Evolutionary conservation across 768 basidiomycete genomes (phyloP), one percentile per base, ranked within the genome.

Genomic region (Podaxis carcinomalis): DNA sequence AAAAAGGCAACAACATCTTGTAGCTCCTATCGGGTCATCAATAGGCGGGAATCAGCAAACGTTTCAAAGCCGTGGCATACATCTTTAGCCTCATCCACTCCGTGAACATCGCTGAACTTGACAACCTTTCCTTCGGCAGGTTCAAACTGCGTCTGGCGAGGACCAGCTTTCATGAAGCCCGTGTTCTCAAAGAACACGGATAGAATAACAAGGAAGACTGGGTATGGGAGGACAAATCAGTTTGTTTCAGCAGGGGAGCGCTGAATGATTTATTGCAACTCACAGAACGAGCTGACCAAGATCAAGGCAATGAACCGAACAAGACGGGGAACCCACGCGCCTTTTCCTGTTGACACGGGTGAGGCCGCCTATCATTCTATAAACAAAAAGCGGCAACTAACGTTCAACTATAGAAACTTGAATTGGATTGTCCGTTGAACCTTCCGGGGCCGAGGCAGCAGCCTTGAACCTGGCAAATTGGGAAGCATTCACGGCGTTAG

Each of bases 31-130:
- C 51, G 37, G 40, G n/a, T 50, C 51, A 61, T 61, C 21, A 49
- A 52, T 32, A 19, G 35, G 11, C 23, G 4, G 5, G 10, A 49
- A 23, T 5, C 35, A 54, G 6, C 44, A 2, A 19, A 1, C 28
- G 50, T 28, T 23, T 9, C 25, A 28, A 14, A 21, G 21, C 14
- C 32, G 40, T 9, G 10, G 72, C 80, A 44, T 55, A 89, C 95
- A 69, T 90, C 86, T 74, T 98, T 98, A 37, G 92, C 97, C 74
- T 99, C 97, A 66, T 98, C 97, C 27, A 96, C 90, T 32, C 97
- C 97, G 65, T 98, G 95, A 4, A 99, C 95, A 73, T 99, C 97
- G 64, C 84, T 87, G 70, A 99, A 98, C 68, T 84, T 95, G 73
- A 95, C 89, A 1, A 85, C 79, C 67, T 91, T 92, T 32, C 88